Evolutionary conservation across 805 yeast species (phyloP), one percentile per base, ranked within the genome.

Genomic region (Candida piceae): DNA sequence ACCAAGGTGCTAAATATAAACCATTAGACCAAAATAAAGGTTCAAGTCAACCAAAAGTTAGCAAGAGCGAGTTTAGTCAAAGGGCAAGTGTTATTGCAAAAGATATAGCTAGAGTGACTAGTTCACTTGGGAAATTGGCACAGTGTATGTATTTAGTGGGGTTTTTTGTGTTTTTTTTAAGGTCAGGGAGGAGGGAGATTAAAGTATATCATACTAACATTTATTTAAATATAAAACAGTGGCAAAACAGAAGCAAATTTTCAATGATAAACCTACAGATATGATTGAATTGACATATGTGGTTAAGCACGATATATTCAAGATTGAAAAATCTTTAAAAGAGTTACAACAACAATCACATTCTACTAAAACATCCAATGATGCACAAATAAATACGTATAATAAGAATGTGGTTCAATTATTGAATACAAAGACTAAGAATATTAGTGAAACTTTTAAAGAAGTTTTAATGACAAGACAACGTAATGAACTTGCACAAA

Each of bases 261-360:
- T 93, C 48, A 96, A 89, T 54, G 98, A 93, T 61, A 80, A 84
- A 48, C 97, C 97, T 1, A 80, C 86, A 12, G 97, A 93, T 55
- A 86, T 93, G 45, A 85, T 89, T 16, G 96, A 93, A 58, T 67
- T 93, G 45, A 89, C 98, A 0, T 84, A 80, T 48, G 81, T 88
- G 29, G 80, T 83, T 42, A 84, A 83, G 45, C 97, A 93, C 58
- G 95, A 84, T 52, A 79, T 93, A 34, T 80, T 88, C 55, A 77
- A 78, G 46, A 78, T 93, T 45, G 95, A 85, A 52, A 78, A 80
- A 51, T 72, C 71, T 43, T 70, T 84, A 46, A 78, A 78, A 50
- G 76, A 68, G 38, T 63, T 82, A 41, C 87, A 81, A 56, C 62
- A 63, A 40, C 73, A 64, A 48, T 69, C 70, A 30, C 65, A 66